Evolutionary conservation across 2,329 filamentous ascomycete genomes (phyloP).

Genomic region (Hymenoscyphus occultus): DNA sequence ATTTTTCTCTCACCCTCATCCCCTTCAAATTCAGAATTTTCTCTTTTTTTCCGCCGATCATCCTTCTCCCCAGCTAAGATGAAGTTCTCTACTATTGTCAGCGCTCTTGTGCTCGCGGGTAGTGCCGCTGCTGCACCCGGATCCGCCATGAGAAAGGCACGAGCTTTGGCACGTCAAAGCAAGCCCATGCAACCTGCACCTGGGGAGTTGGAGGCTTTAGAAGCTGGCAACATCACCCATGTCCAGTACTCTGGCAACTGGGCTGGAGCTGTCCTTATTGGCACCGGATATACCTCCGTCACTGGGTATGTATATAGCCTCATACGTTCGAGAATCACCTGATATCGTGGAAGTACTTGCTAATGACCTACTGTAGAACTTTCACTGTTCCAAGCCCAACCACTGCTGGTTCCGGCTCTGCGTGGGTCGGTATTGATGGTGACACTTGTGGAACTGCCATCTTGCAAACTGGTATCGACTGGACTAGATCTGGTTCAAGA

Average conservation of each 20-base stretch:
- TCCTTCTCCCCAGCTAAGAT: slow-evolving; percentile 38
- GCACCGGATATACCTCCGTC: slow-evolving; percentile 50
- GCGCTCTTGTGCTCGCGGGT: slow-evolving; percentile 41
- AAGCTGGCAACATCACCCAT: slow-evolving; percentile 40
- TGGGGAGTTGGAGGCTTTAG: slow-evolving; percentile 34
- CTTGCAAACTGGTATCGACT: slow-evolving; percentile 57
- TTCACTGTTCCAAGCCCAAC: slow-evolving; percentile 52
- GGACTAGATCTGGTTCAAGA: slow-evolving; percentile 44
- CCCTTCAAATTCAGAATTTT: no score
- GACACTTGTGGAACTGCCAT: slow-evolving; percentile 54
- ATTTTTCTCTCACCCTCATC: background rate
- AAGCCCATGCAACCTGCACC: slow-evolving; percentile 27
- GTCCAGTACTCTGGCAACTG: slow-evolving; percentile 55
- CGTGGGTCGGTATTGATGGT: slow-evolving; percentile 62
- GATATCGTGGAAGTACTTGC: background rate
- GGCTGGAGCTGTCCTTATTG: slow-evolving; percentile 54
- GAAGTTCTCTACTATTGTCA: slow-evolving; percentile 45
- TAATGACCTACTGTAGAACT: slow-evolving; percentile 31
- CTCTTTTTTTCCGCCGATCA: background rate
- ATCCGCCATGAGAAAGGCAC: slow-evolving; percentile 40
- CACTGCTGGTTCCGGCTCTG: slow-evolving; percentile 47
- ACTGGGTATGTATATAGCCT: slow-evolving; percentile 34
- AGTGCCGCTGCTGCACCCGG: slow-evolving; percentile 45
- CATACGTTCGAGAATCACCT: no score
- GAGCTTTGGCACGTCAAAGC: slow-evolving; percentile 22